These are phyloP conservation scores for Emydomyces testavorans DNA, from an alignment of 2,329 filamentous ascomycete genomes.

Conservation along the genomic window DNA sequence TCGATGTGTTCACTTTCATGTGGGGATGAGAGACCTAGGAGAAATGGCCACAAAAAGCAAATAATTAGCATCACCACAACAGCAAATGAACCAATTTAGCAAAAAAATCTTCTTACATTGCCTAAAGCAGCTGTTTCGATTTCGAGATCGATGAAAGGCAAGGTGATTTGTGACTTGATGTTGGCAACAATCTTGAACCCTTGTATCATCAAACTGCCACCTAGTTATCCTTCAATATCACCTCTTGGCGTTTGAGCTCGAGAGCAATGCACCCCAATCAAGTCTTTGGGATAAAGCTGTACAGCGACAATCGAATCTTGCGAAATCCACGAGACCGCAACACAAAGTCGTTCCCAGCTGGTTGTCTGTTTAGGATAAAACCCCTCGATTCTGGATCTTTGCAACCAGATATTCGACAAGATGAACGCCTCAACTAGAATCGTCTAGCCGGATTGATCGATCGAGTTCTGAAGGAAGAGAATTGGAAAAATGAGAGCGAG, in stretches of 20 bases:
- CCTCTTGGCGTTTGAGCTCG: constrained; percentile 9
- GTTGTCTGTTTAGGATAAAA: too few species aligned
- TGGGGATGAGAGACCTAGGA: not conserved
- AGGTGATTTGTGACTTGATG: not conserved
- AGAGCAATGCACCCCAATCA: not conserved
- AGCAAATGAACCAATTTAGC: too few species aligned
- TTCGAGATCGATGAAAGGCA: not conserved
- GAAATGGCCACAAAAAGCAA: not conserved
- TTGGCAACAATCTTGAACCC: not conserved
- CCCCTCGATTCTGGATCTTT: not conserved
- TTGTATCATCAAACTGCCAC: not conserved
- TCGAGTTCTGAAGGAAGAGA: not conserved
- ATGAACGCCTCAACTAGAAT: not conserved
- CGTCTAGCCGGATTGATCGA: not conserved
- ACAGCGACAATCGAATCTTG: not conserved
- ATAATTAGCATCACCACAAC: constrained; percentile 3
- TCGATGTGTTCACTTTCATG: constrained; percentile 7
- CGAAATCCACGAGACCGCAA: too few species aligned
- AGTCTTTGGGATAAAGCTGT: not conserved
- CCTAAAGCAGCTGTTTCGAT: not conserved
- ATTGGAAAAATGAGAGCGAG: not conserved
- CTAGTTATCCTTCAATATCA: not conserved
- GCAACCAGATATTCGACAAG: not conserved
- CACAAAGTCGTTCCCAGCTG: too few species aligned
- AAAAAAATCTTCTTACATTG: not conserved